Percentiles rank a stretch among this genome's conserved stretches.
Evolutionary conservation across 2,329 filamentous ascomycete genomes (phyloP).

Genomic region (Xylariaceae sp.): DNA sequence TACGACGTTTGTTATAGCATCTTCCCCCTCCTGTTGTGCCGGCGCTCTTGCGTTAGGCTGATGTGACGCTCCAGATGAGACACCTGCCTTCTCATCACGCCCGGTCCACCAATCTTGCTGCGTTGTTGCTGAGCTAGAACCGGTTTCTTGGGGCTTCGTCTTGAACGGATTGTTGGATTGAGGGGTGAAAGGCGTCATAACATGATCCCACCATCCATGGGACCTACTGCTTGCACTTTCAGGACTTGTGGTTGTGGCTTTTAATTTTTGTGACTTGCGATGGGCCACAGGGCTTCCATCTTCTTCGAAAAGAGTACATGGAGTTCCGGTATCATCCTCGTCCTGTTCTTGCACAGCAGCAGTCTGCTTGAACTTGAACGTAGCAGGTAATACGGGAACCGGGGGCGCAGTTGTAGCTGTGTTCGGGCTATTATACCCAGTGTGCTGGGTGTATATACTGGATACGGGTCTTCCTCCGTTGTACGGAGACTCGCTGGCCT

Average conservation of each 20-base stretch:
- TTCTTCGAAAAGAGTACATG: conserved; percentile 67
- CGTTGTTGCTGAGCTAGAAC: conserved; percentile 12
- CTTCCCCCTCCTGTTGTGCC: conserved; percentile 17
- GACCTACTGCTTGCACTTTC: conserved; percentile 55
- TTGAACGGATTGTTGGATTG: conserved; percentile 43
- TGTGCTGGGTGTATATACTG: conserved; percentile 59
- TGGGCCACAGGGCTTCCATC: conserved; percentile 48
- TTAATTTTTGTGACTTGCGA: conserved; percentile 37
- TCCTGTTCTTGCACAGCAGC: conserved; percentile 39
- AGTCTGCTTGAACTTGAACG: conserved; percentile 36
- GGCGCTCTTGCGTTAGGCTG: conserved; percentile 18
- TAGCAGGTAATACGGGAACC: conserved; percentile 53
- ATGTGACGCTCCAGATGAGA: conserved; percentile 13
- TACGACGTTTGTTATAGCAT: conserved; percentile 22
- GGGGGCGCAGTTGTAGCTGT: conserved; percentile 48
- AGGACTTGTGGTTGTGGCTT: conserved; percentile 35
- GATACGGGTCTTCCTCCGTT: conserved; percentile 45
- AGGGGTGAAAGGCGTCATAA: conserved; percentile 64
- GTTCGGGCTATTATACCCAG: conserved; percentile 30
- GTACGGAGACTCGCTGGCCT: conserved; percentile 44
- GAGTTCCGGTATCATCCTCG: conserved; percentile 46
- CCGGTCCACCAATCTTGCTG: conserved; percentile 28
- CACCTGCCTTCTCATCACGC: conserved; percentile 23
- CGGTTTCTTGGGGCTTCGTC: conserved; percentile 29
- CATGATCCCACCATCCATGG: conserved; percentile 74